phyloP scores from a whole-genome alignment of 2,329 filamentous ascomycete genomes.

The Cytospora paraplurivora region DNA sequence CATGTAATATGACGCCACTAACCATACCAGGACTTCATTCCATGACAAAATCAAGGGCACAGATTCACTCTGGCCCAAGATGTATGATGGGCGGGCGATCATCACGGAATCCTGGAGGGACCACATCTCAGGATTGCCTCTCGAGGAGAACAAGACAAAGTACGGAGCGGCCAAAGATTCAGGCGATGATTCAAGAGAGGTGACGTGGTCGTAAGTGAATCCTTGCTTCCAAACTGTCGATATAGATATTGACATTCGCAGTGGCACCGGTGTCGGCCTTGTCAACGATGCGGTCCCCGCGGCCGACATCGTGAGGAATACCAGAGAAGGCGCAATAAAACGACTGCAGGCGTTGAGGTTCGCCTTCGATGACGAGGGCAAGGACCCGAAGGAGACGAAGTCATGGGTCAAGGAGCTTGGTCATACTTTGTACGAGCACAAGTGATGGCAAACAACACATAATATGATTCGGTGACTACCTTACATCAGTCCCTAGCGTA shows the following conservation, averaged over 20 bases:
- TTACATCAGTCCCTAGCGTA: slow-evolving; percentile 40
- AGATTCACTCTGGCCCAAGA: slow-evolving; percentile 42
- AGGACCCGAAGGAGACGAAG: slow-evolving; percentile 14
- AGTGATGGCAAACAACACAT: neutral
- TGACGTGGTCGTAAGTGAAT: slow-evolving; percentile 38
- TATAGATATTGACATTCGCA: slow-evolving; percentile 20
- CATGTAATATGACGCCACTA: neutral
- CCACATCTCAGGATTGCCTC: slow-evolving; percentile 42
- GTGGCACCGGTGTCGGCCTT: slow-evolving; percentile 49
- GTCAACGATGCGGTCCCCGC: slow-evolving; percentile 46
- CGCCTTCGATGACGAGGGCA: slow-evolving; percentile 27
- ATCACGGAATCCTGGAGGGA: slow-evolving; percentile 44
- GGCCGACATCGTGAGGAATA: slow-evolving; percentile 47
- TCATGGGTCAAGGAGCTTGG: slow-evolving; percentile 29
- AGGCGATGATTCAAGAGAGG: slow-evolving; percentile 41
- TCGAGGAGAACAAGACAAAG: slow-evolving; percentile 46
- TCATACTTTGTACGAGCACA: slow-evolving; percentile 27
- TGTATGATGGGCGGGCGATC: slow-evolving; percentile 50
- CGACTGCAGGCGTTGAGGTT: slow-evolving; percentile 38
- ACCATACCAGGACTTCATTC: slow-evolving; percentile 38
- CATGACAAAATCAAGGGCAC: slow-evolving; percentile 45
- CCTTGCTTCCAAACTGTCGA: no score
- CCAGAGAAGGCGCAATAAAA: slow-evolving; percentile 42
- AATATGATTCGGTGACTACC: neutral
- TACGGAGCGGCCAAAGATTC: slow-evolving; percentile 42